Evolutionary conservation across 2,329 filamentous ascomycete species (phyloP).

Genomic region (Fusarium buharicum): DNA sequence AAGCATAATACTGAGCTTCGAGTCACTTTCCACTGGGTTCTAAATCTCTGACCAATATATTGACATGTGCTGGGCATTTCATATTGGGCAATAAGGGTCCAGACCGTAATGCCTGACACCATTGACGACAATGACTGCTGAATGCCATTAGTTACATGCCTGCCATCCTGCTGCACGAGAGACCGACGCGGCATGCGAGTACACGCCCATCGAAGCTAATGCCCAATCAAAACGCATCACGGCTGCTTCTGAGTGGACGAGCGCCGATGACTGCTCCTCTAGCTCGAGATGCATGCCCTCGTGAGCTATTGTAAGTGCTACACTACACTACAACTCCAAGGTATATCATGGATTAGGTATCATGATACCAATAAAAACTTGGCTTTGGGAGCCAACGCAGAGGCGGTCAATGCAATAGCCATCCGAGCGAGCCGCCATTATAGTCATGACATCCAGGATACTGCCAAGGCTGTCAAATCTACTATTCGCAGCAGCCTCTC

Average conservation of each 20-base stretch:
- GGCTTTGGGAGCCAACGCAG: conserved; percentile 14
- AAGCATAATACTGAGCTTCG: background rate
- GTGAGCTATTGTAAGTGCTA: conserved; percentile 31
- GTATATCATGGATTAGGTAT: conserved; percentile 35
- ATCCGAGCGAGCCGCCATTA: conserved; percentile 34
- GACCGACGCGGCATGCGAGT: conserved; percentile 32
- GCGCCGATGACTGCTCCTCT: conserved; percentile 32
- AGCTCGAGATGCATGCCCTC: conserved; percentile 39
- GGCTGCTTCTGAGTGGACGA: too few relatives aligned
- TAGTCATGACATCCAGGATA: background rate
- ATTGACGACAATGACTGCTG: conserved; percentile 17
- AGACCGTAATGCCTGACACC: conserved; percentile 29
- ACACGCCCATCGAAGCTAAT: conserved; percentile 14
- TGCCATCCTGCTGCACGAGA: conserved; percentile 14
- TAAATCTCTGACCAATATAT: too few relatives aligned
- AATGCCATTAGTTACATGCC: conserved; percentile 17
- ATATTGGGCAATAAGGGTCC: conserved; percentile 13
- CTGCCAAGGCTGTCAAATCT: background rate
- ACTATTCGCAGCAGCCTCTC: background rate
- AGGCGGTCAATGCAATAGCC: conserved; percentile 31
- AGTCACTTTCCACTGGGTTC: background rate
- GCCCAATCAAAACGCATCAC: conserved; percentile 24
- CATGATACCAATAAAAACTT: conserved; percentile 30
- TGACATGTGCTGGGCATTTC: background rate
- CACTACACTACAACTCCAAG: conserved; percentile 26